A percentile compares a stretch with the other conserved stretches of the same genome.
phyloP scores from a whole-genome alignment of 2,329 filamentous ascomycete genomes.

The Dothideomycetes sp. region DNA sequence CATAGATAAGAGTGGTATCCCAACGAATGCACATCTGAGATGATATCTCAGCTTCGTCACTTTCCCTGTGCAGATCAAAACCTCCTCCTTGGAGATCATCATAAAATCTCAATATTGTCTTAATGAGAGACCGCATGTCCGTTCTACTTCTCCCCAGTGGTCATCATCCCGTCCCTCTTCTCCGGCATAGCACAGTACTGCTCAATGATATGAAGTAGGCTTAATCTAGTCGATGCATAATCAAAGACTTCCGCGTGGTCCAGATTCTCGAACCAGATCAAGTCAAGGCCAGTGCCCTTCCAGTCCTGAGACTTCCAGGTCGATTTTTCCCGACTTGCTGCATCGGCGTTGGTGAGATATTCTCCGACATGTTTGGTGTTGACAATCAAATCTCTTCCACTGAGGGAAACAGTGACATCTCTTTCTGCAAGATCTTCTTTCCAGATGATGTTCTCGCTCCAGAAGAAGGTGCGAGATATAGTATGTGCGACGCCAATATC shows the following conservation, averaged over 20 bases:
- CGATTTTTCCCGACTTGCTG: conserved; percentile 12
- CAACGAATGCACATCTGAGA: no score
- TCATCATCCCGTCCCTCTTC: no score
- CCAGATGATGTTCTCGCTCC: conserved; percentile 61
- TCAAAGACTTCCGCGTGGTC: conserved; percentile 59
- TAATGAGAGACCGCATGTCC: no score
- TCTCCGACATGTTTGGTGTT: conserved; percentile 46
- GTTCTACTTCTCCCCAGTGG: no score
- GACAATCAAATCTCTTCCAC: conserved; percentile 54
- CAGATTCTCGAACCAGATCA: conserved; percentile 48
- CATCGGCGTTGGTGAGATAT: conserved; percentile 39
- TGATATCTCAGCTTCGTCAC: no score
- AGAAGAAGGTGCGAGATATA: conserved; percentile 58
- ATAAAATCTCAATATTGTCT: no score
- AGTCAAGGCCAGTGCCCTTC: conserved; percentile 37
- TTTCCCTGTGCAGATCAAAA: no score
- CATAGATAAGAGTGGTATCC: no score
- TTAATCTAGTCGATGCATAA: no score
- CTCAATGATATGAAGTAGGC: no score
- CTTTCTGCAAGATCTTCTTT: conserved; percentile 47
- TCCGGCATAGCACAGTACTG: no score
- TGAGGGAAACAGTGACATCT: conserved; percentile 46
- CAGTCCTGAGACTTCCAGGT: conserved; percentile 17
- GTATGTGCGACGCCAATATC: conserved; percentile 57
- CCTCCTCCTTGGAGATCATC: no score